phyloP scores from a whole-genome alignment of 306 rosid genomes.

The Alnus rubra region DNA sequence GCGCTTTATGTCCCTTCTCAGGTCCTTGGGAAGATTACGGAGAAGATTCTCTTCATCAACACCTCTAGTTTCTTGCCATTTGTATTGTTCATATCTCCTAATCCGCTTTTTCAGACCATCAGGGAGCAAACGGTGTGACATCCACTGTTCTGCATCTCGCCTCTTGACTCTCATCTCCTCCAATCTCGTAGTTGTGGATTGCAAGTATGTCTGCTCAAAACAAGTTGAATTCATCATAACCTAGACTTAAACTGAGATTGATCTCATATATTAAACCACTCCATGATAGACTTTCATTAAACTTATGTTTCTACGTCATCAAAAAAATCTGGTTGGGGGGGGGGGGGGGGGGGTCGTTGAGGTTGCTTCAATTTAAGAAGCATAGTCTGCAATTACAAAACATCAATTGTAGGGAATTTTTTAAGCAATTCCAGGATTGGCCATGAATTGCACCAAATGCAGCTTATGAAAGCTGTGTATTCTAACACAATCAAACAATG shows the following conservation, averaged over 20 bases:
- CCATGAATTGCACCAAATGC: not conserved
- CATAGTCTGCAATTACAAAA: no score
- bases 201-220: conserved; percentile 77
- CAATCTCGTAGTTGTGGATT: conserved; percentile 81
- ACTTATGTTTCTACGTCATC: no score
- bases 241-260: not conserved
- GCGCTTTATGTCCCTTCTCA: conserved; percentile 91
- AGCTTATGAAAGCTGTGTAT: conserved; percentile 1
- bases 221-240: conserved; percentile 29
- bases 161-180: conserved; percentile 98
- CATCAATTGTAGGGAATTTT: not conserved
- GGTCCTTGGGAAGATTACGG: conserved; percentile 86
- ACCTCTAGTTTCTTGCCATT: conserved; percentile 98
- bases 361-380: no score
- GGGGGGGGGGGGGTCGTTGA: no score
- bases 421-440: not conserved
- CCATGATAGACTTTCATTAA: not conserved
- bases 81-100: conserved; percentile 90
- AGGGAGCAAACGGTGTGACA: conserved; percentile 93
- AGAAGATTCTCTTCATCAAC: conserved; percentile 83
- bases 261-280: not conserved
- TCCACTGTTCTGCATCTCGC: conserved; percentile 98
- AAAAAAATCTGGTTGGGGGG: no score
- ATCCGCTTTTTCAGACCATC: conserved; percentile 80
- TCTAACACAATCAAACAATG: not conserved